Evolutionary conservation across 1,139 yeast genomes (phyloP), one percentile per base, ranked within the genome.

Genomic region (Zygoascus hellenicus): DNA sequence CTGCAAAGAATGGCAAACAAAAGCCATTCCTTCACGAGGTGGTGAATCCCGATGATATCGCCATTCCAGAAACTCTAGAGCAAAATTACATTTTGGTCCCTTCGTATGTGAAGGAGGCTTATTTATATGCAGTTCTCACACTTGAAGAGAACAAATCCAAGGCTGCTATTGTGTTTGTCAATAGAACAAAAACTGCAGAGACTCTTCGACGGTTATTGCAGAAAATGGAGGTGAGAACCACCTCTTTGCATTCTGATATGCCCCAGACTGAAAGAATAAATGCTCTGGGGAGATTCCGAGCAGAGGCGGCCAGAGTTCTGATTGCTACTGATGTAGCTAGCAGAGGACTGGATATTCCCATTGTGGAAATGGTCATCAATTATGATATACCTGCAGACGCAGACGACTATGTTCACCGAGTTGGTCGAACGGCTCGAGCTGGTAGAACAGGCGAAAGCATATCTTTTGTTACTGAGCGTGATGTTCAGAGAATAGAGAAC

Each of bases 381-480:
- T 92, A 78, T 61, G 98, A 94, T 62, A 78, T 92, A 33, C 98
- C 98, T 4, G 89, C 95, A 3, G 97, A 92, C 64, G 90, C 98
- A 0, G 97, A 92, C 64, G 97, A 90, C 64, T 94, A 85, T 60
- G 87, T 92, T 49, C 99, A 92, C 69, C 75, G 99, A 64, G 96
- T 90, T n/a, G 99, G 99, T 75, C 88, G 99, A 80, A 92, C 98
- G 15, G 99, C 98, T n/a, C 85, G 99, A 76, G 98, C 98, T 3
- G 97, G 97, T 5, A 75, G 95, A 59, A 70, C 72, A 47, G 92
- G 92, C 63, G 81, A 76, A 54, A 71, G 83, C 15, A 65, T 83
- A 2, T 79, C 94, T 11, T 75, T 92, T 51, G 83, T 92, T 5
- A 79, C 95, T 1, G 96, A 90, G 58, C 80, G 83, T 51, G 98